These are phyloP conservation scores for Babesia caballi DNA, from an alignment of 169 alveolate species.

Conservation along the genomic window DNA sequence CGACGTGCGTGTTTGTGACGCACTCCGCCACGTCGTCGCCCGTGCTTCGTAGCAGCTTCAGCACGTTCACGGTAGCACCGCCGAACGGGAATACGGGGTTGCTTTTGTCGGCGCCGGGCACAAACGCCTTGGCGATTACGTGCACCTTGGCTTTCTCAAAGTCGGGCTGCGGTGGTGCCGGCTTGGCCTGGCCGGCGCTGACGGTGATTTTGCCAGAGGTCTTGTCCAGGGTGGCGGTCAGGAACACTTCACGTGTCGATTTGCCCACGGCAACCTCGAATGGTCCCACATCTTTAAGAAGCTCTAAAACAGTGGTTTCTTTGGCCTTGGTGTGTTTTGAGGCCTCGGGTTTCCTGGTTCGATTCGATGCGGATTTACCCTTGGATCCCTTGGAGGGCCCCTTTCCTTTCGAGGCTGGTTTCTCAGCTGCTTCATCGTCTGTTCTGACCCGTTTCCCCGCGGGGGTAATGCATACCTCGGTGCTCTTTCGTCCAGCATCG, in stretches of 20 bases:
- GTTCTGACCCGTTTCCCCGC: not conserved
- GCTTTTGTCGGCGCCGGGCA: not conserved
- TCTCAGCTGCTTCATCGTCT: not conserved
- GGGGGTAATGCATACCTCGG: not conserved
- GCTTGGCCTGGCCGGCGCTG: not conserved
- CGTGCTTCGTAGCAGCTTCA: conserved; percentile 1
- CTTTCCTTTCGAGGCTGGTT: not conserved
- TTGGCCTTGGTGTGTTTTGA: not conserved
- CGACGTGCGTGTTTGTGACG: not conserved
- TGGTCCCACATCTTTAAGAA: not conserved
- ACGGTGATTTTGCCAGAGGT: not conserved
- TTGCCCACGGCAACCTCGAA: not conserved
- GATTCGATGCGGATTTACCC: not conserved
- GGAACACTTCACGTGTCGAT: not conserved
- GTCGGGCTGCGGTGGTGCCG: no score
- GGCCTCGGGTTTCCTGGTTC: conserved; percentile 2
- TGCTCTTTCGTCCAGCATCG: not conserved
- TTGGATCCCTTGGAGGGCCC: not conserved
- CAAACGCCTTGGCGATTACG: not conserved
- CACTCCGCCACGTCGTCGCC: not conserved
- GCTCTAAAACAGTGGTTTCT: not conserved
- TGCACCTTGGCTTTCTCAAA: not conserved
- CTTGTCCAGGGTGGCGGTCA: conserved; percentile 4
- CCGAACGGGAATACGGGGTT: conserved; percentile 36
- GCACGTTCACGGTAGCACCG: conserved; percentile 20